Conservation (phyloP, 1,139 yeast genomes). For the Sugiyamaella sp. region DNA sequence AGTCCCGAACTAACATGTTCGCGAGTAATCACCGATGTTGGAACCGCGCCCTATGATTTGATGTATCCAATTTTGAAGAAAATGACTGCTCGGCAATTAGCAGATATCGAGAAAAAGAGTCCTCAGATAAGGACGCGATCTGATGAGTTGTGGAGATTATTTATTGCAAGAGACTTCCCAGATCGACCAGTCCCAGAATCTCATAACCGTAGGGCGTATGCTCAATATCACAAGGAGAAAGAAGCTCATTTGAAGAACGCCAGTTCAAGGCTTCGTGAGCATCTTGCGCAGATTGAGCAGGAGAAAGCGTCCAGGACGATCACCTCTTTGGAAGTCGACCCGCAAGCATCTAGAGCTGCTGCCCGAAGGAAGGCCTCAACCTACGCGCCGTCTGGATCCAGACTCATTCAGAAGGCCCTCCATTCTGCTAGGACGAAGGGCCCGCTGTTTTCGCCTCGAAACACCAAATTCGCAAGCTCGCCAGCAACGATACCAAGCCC, state of each 20-base stretch:
- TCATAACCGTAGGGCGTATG: slow-evolving; percentile 30
- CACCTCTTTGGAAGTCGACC: slow-evolving; percentile 36
- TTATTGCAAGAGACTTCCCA: slow-evolving; percentile 36
- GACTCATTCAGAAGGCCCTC: slow-evolving; percentile 31
- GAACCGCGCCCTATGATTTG: slow-evolving; percentile 39
- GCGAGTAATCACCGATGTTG: slow-evolving; percentile 39
- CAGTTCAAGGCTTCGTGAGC: slow-evolving; percentile 32
- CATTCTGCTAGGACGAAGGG: slow-evolving; percentile 32
- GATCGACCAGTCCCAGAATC: slow-evolving; percentile 33
- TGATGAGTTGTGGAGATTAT: slow-evolving; percentile 33
- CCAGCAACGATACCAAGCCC: slow-evolving; percentile 9
- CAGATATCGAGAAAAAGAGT: slow-evolving; percentile 33
- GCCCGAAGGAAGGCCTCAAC: slow-evolving; percentile 24
- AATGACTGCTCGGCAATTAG: slow-evolving; percentile 36
- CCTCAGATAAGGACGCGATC: slow-evolving; percentile 35
- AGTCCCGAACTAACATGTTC: too few species aligned
- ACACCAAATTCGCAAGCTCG: slow-evolving; percentile 31
- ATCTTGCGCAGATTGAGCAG: slow-evolving; percentile 30
- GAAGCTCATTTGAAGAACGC: slow-evolving; percentile 35
- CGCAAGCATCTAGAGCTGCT: slow-evolving; percentile 27
- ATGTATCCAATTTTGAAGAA: slow-evolving; percentile 36
- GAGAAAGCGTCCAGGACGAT: slow-evolving; percentile 35
- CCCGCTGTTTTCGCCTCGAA: slow-evolving; percentile 33
- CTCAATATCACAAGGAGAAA: slow-evolving; percentile 33
- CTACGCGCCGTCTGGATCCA: slow-evolving; percentile 31